Evolutionary conservation across 2,329 filamentous ascomycete genomes (phyloP).

Genomic region (Phyllosticta paracitricarpa): DNA sequence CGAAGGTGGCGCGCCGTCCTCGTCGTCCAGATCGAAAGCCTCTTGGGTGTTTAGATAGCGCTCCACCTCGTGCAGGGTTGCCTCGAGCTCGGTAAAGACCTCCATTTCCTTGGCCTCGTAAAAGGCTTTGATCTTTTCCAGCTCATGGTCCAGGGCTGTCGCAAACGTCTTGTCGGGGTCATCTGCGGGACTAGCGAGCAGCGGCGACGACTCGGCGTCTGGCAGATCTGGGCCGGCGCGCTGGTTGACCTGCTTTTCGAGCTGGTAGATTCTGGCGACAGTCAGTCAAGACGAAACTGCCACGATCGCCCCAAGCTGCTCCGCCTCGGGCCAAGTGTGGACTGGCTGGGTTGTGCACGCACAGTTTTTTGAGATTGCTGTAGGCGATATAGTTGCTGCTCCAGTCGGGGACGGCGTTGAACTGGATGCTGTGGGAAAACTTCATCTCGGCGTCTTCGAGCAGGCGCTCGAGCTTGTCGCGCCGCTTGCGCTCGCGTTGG

Average conservation of each 20-base stretch:
- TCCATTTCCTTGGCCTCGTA: slow-evolving; percentile 84
- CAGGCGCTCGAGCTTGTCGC: slow-evolving; percentile 59
- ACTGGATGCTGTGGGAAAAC: slow-evolving; percentile 98
- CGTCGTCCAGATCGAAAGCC: slow-evolving; percentile 25
- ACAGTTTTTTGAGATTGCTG: slow-evolving; percentile 98
- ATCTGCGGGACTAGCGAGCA: slow-evolving; percentile 54
- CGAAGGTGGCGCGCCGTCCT: slow-evolving; percentile 26
- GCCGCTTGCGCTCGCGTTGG: slow-evolving; percentile 35
- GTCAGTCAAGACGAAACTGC: background rate
- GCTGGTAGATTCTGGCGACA: slow-evolving; percentile 68
- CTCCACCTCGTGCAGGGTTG: slow-evolving; percentile 65
- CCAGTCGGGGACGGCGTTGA: slow-evolving; percentile 99
- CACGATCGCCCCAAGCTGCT: background rate
- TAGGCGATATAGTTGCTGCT: slow-evolving; percentile 97
- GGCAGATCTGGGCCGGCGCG: slow-evolving; percentile 38
- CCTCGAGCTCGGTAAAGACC: slow-evolving; percentile 69
- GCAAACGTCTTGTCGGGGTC: slow-evolving; percentile 77
- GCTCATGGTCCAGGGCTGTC: slow-evolving; percentile 71
- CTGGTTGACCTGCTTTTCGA: slow-evolving; percentile 75
- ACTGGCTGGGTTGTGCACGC: slow-evolving; percentile 27
- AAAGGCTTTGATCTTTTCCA: slow-evolving; percentile 91
- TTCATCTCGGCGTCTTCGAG: slow-evolving; percentile 84
- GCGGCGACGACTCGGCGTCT: slow-evolving; percentile 76
- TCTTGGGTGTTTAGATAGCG: slow-evolving; percentile 51
- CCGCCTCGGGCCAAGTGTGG: background rate